Evolutionary conservation across 1,139 yeast species (phyloP), one percentile per base, ranked within the genome.

Genomic region (Meyerozyma elateridarum): DNA sequence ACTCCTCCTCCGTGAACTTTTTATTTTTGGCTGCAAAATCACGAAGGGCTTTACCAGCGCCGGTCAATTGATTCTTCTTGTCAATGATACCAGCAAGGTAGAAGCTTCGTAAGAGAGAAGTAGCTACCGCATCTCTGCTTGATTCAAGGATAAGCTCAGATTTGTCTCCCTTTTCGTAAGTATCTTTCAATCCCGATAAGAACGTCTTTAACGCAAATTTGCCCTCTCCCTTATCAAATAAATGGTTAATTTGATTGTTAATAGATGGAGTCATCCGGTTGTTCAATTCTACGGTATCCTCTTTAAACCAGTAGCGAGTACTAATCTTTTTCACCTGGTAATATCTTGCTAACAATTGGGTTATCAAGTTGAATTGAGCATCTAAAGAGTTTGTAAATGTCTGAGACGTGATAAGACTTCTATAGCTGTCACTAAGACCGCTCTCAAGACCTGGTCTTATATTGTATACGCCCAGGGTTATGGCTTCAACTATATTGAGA

Each of bases 321-420:
- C 64, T 59, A 18, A 85, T 69, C 37, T 73, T 79, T 51, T 83
- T 85, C 36, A 76, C 81, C 52, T 89, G 96, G 54, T 80, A 88
- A 55, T 85, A 91, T 51, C 97, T 76, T 36, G 88, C 83, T 45
- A 89, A 69, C 19, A 81, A 72, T 44, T 78, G 81, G 11, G 94
- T 79, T 19, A 89, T 55, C 35, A 85, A 62, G 43, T 82, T 82
- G 40, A 84, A 64, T 36, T 80, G 79, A 41, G 71, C 67, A 37
- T 82, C 80, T 40, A 80, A 73, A 16, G 65, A 46, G 15, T 72
- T 70, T 24, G 66, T 62, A 30, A 76, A 68, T 20, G 61, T 59
- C 26, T 60, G 61, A 11, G 65, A 57, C 4, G 64, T 59, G 19
- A 85, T 65, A 41, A 84, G 64, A 15, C 58, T 58, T 35, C 74